Evolutionary conservation across 2,329 filamentous ascomycete genomes (phyloP), one percentile per base, ranked within the genome.

Genomic region (Xylariaceae sp.): DNA sequence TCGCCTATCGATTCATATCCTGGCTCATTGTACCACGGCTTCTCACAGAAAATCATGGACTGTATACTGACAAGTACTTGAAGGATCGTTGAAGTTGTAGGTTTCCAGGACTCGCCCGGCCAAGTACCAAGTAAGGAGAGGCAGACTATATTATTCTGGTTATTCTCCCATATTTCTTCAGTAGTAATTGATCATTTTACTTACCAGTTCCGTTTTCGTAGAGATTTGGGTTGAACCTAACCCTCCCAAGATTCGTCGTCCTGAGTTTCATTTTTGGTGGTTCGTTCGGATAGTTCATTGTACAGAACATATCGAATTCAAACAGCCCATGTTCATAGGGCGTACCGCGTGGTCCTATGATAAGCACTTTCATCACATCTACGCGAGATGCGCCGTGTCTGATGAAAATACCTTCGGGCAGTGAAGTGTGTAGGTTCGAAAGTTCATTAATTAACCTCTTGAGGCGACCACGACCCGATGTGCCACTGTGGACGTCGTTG

Each of bases 61-160:
- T 81, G 78, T 41, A 81, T 75, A 22, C 73, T 77, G n/a, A 80
- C 68, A 10, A 77, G 63, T 5, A 79, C 60, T 50, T 77, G 75
- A 4, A 77, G 62, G 3, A 79, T 59, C 3, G 74, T 78, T 5
- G 75, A 78, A 27, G 66, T 62, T 8, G 60, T 55, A 3, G 68
- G 63, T 11, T 67, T 60, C 77, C 78, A 76, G 8, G 60, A 51
- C 49, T 69, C 64, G 8, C 75, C 75, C 17, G 52, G 12, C 75
- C 76, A 75, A 2, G 73, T 76, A 0, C 69, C 70, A 0, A 77
- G 64, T 11, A 78, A 63, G 1, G 71, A 75, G 10, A 77, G 66
- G 45, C 74, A 77, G 7, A 77, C 73, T 57, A 32, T 3, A 20
- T 6, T 27, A 21, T 20, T 10, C 12, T 8, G 8, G 10, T 33